Conservation (phyloP, 208 protist genomes). For the Crithidia mellificae region DNA sequence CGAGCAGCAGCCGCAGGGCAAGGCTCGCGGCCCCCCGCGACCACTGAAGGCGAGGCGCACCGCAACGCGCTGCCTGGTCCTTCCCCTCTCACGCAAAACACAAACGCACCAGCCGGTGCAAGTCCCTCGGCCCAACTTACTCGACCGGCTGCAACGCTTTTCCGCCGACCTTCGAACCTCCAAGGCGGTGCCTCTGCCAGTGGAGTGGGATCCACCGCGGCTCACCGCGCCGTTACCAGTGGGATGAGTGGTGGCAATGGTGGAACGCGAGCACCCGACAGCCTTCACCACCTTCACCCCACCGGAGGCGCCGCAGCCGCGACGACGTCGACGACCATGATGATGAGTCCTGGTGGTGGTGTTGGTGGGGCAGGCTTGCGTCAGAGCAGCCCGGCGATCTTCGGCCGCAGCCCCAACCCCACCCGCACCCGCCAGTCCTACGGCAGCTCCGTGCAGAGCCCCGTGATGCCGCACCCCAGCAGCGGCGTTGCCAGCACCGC, state of each 20-base stretch:
- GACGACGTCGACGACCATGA: too few relatives aligned
- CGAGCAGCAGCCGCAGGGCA: not conserved
- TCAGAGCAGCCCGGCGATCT: not conserved
- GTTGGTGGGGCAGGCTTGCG: not conserved
- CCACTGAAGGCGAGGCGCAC: not conserved
- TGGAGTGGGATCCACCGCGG: not conserved
- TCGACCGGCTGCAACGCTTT: not conserved
- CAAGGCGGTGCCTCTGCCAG: not conserved
- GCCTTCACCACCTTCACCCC: too few relatives aligned
- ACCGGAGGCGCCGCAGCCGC: too few relatives aligned
- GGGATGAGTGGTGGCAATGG: not conserved
- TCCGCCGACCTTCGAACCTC: constrained; percentile 15
- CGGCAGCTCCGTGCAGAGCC: constrained; percentile 11
- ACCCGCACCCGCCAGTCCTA: constrained; percentile 13
- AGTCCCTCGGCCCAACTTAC: not conserved
- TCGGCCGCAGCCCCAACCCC: constrained; percentile 23
- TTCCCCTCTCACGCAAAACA: not conserved
- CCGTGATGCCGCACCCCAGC: not conserved
- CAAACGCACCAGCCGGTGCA: not conserved
- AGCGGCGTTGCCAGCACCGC: not conserved
- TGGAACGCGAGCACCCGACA: not conserved
- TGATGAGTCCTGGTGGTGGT: constrained; percentile 1
- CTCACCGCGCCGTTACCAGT: not conserved
- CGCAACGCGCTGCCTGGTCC: not conserved
- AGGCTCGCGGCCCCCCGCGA: not conserved